Percentiles rank a stretch among this genome's conserved stretches.
Conservation (phyloP, 371 early-diverging fungal species). For the Batrachochytrium dendrobatidis region DNA sequence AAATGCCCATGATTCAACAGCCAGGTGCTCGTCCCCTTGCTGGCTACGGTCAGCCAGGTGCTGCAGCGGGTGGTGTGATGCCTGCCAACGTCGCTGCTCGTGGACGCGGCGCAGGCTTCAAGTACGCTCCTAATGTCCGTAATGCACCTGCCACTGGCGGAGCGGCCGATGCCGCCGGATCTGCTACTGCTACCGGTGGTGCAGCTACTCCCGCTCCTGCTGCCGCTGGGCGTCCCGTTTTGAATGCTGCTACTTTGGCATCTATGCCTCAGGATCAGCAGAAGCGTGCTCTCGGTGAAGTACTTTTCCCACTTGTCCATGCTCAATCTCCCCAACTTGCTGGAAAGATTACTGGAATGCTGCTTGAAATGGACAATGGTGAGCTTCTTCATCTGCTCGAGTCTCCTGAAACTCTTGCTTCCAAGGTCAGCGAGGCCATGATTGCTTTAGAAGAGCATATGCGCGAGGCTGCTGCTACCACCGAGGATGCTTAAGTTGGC, state of each 20-base stretch:
- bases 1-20: too few species aligned
- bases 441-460: constrained; percentile 72
- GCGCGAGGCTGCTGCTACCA: constrained; percentile 12
- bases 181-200: constrained; percentile 20
- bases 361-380: constrained; percentile 94
- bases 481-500: constrained; percentile 2
- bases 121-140: constrained; percentile 48
- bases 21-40: constrained; percentile 13
- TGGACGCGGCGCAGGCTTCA: constrained; percentile 45
- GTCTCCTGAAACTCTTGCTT: constrained; percentile 34
- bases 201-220: constrained; percentile 30
- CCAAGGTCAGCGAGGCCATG: constrained; percentile 80
- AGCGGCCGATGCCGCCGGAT: constrained; percentile 18
- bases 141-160: constrained; percentile 38
- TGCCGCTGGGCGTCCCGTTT: constrained; percentile 24
- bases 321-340: constrained; percentile 64
- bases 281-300: constrained; percentile 94
- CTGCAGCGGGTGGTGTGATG: background rate
- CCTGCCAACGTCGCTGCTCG: constrained; percentile 10
- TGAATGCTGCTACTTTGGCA: constrained; percentile 77
- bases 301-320: constrained; percentile 77
- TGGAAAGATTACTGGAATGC: constrained; percentile 98
- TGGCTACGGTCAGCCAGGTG: background rate
- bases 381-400: constrained; percentile 87
- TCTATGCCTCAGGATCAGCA: constrained; percentile 76